Evolutionary conservation across 2,329 filamentous ascomycete species (phyloP).

Genomic region (Sarocladium kiliense): DNA sequence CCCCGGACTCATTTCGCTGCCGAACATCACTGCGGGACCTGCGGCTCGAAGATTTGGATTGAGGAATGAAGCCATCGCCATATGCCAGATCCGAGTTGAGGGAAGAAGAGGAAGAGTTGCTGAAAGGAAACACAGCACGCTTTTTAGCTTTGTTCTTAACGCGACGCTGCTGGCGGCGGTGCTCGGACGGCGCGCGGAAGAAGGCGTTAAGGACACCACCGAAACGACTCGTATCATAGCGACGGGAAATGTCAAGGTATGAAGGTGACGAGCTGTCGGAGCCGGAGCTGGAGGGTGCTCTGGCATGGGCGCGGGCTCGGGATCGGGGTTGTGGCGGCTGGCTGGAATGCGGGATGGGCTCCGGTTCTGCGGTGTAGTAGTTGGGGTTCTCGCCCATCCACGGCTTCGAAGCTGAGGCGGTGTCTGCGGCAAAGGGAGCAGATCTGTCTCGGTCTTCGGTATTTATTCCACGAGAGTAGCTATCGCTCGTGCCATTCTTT

Average conservation of each 20-base stretch:
- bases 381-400: conserved; percentile 11
- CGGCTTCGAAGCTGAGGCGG: conserved; percentile 10
- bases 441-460: conserved; percentile 10
- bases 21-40: conserved; percentile 7
- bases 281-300: conserved; percentile 28
- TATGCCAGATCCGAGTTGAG: conserved; percentile 66
- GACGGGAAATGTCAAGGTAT: conserved; percentile 61
- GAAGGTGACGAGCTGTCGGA: conserved; percentile 49
- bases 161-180: conserved; percentile 33
- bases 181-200: conserved; percentile 57
- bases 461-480: neutral
- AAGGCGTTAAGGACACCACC: conserved; percentile 57
- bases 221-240: conserved; percentile 38
- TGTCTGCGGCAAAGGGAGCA: conserved; percentile 10
- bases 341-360: conserved; percentile 12
- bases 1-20: neutral
- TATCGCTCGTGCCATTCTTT: neutral
- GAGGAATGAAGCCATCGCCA: conserved; percentile 53
- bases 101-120: conserved; percentile 62
- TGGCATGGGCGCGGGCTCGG: conserved; percentile 16
- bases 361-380: conserved; percentile 15
- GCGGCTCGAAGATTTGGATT: conserved; percentile 18
- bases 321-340: conserved; percentile 11
- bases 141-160: conserved; percentile 40
- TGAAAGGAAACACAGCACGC: conserved; percentile 52